phyloP scores from a whole-genome alignment of 441 rosid genomes.

The Gossypium schwendimanii region DNA sequence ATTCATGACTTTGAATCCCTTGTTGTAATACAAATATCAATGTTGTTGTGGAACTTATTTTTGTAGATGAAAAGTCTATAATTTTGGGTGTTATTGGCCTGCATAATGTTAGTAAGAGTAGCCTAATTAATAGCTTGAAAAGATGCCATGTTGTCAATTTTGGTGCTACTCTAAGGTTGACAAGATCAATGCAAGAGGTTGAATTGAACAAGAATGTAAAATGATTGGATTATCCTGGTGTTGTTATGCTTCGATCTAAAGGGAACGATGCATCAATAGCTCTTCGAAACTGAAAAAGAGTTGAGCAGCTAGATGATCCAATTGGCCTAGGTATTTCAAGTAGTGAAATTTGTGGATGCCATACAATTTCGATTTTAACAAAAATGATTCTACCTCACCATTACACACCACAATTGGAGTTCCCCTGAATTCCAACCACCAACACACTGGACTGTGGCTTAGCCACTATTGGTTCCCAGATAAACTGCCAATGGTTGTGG shows the following conservation, averaged over 20 bases:
- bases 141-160: conserved; percentile 81
- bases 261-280: conserved; percentile 65
- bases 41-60: conserved; percentile 8
- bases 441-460: too few relatives aligned
- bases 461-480: too few relatives aligned
- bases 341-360: neutral
- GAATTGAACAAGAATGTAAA: conserved; percentile 84
- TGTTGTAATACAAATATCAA: neutral
- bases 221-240: conserved; percentile 88
- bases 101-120: conserved; percentile 94
- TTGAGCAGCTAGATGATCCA: conserved; percentile 86
- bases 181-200: conserved; percentile 91
- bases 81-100: conserved; percentile 84
- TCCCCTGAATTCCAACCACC: too few relatives aligned
- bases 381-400: too few relatives aligned
- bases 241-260: conserved; percentile 76
- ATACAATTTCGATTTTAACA: too few relatives aligned
- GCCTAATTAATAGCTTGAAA: conserved; percentile 91
- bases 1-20: neutral
- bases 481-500: too few relatives aligned
- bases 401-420: too few relatives aligned
- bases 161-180: conserved; percentile 89
- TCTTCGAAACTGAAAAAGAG: conserved; percentile 84
- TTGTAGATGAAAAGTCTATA: conserved; percentile 78
- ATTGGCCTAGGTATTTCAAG: conserved; percentile 62